Evolutionary conservation across 495 filamentous ascomycete species (phyloP).

Genomic region (Aspergillus nidulans): DNA sequence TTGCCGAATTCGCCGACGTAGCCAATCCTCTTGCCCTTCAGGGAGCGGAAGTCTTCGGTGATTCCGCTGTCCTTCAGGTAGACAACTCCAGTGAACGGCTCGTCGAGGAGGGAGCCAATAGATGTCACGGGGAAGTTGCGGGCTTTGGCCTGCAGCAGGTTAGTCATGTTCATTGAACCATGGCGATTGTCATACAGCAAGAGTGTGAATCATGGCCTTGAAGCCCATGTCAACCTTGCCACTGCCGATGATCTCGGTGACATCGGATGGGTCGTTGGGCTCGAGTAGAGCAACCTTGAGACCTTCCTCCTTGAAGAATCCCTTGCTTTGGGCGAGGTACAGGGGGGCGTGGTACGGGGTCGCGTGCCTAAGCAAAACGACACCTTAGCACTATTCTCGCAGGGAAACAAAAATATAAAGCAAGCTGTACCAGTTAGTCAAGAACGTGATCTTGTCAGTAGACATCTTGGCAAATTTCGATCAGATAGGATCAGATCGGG

Average conservation of each 20-base stretch:
- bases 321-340: constrained; percentile 64
- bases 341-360: constrained; percentile 70
- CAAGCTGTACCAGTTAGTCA: constrained; percentile 61
- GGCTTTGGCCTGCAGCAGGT: constrained; percentile 52
- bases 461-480: constrained; percentile 50
- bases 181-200: constrained; percentile 44
- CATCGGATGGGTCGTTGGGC: constrained; percentile 67
- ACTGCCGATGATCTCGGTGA: constrained; percentile 69
- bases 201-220: constrained; percentile 73
- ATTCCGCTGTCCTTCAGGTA: constrained; percentile 67
- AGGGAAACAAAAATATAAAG: neutral
- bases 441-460: constrained; percentile 71
- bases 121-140: constrained; percentile 64
- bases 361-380: constrained; percentile 50
- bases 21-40: constrained; percentile 65
- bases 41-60: constrained; percentile 56
- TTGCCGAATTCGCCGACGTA: constrained; percentile 73
- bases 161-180: neutral
- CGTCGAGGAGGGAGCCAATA: constrained; percentile 64
- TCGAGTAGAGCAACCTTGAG: constrained; percentile 68
- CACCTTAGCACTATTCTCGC: constrained; percentile 24
- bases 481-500: constrained; percentile 22
- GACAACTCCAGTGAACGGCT: constrained; percentile 69
- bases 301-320: constrained; percentile 65
- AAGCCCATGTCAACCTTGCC: constrained; percentile 69